Percentiles rank a stretch among this genome's conserved stretches.
Conservation (phyloP, 169 alveolate species). For the Plasmodium yoelii region DNA sequence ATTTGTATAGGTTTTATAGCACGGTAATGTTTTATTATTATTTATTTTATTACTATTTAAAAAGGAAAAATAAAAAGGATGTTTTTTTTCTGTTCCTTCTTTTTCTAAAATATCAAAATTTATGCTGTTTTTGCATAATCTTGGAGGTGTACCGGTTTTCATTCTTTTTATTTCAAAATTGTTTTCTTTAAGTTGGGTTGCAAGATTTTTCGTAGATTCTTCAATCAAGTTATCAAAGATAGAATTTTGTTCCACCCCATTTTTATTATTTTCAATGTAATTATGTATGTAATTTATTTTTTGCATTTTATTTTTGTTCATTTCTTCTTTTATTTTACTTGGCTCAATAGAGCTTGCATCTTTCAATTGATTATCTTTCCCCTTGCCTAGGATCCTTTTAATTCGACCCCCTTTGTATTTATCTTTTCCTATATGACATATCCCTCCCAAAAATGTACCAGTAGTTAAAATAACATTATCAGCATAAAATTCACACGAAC, state of each 20-base stretch:
- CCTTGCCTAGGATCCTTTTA: slow-evolving; percentile 12
- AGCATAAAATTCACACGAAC: slow-evolving; percentile 67
- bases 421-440: slow-evolving; percentile 88
- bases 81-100: slow-evolving; percentile 85
- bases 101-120: slow-evolving; percentile 86
- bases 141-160: slow-evolving; percentile 94
- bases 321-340: not conserved
- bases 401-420: slow-evolving; percentile 67
- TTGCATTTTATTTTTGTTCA: not conserved
- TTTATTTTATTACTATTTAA: slow-evolving; percentile 77
- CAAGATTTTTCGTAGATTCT: slow-evolving; percentile 32
- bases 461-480: slow-evolving; percentile 90
- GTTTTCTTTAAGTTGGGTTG: slow-evolving; percentile 69
- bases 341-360: not conserved
- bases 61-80: slow-evolving; percentile 89
- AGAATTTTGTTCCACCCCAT: not conserved
- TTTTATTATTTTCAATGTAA: not conserved
- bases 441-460: slow-evolving; percentile 93
- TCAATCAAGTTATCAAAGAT: slow-evolving; percentile 41
- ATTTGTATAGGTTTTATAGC: slow-evolving; percentile 89
- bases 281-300: not conserved
- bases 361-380: not conserved
- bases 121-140: slow-evolving; percentile 85
- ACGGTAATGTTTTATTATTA: slow-evolving; percentile 80
- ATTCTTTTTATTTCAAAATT: slow-evolving; percentile 76